Evolutionary conservation across 2,329 filamentous ascomycete genomes (phyloP).

Genomic region (Nemania sp.): DNA sequence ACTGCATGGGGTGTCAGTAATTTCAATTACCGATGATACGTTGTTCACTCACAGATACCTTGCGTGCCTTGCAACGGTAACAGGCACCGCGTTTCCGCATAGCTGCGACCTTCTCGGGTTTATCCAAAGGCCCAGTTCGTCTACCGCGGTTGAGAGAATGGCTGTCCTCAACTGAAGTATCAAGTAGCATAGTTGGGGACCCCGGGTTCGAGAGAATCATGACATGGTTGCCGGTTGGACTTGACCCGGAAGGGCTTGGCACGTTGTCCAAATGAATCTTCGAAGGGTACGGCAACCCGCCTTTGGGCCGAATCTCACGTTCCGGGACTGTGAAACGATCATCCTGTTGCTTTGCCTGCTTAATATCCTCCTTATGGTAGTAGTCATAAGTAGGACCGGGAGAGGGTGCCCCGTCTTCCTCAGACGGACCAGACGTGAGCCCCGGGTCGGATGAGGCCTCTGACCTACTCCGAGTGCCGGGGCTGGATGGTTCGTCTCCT

Average conservation of each 20-base stretch:
- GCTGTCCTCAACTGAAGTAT: conserved; percentile 37
- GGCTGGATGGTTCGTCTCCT: conserved; percentile 45
- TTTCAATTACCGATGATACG: conserved; percentile 40
- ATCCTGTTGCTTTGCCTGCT: conserved; percentile 50
- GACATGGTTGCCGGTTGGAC: conserved; percentile 39
- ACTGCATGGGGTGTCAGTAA: conserved; percentile 44
- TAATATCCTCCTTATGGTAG: conserved; percentile 47
- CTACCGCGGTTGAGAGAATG: conserved; percentile 46
- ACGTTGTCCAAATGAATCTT: conserved; percentile 48
- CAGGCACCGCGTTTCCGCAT: conserved; percentile 64
- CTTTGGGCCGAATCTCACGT: conserved; percentile 50
- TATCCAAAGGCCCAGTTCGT: conserved; percentile 48
- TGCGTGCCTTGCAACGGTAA: conserved; percentile 61
- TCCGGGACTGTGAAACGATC: conserved; percentile 50
- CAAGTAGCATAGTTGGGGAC: conserved; percentile 39
- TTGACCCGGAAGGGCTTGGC: conserved; percentile 40
- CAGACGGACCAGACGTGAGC: conserved; percentile 51
- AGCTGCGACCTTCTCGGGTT: conserved; percentile 59
- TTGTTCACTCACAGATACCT: conserved; percentile 58
- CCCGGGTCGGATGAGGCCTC: conserved; percentile 51
- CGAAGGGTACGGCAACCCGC: conserved; percentile 45
- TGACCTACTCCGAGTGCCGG: conserved; percentile 49
- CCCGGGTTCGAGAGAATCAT: conserved; percentile 43
- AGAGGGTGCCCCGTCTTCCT: conserved; percentile 50
- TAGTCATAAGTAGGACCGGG: conserved; percentile 46